Evolutionary conservation across 306 rosid species (phyloP).

Genomic region (Ormosia semicastrata): DNA sequence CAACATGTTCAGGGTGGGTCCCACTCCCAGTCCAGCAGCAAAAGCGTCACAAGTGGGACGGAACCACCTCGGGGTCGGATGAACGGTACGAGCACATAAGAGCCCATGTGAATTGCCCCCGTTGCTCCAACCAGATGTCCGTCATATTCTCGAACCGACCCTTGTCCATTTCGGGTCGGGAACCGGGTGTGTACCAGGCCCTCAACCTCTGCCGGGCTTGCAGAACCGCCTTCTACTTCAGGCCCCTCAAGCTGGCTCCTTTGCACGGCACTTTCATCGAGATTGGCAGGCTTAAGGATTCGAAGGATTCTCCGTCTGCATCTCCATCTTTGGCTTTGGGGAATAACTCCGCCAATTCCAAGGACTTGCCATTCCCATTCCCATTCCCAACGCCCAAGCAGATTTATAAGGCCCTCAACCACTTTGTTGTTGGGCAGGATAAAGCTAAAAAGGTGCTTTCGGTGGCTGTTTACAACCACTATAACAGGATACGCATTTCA

Average conservation of each 20-base stretch:
- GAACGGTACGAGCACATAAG: slow-evolving; percentile 50
- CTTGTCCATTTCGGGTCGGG: slow-evolving; percentile 49
- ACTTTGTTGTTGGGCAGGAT: slow-evolving; percentile 60
- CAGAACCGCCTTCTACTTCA: slow-evolving; percentile 65
- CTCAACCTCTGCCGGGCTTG: slow-evolving; percentile 62
- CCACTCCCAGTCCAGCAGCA: not conserved
- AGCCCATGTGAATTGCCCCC: slow-evolving; percentile 62
- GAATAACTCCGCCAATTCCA: no score
- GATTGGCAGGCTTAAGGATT: slow-evolving; percentile 37
- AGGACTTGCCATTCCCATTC: no score
- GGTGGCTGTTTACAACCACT: slow-evolving; percentile 80
- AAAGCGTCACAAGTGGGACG: slow-evolving; percentile 22
- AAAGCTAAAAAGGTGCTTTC: slow-evolving; percentile 75
- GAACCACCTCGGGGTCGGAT: not conserved
- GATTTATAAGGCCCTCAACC: slow-evolving; percentile 45
- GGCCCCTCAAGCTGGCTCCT: slow-evolving; percentile 64
- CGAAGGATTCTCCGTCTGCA: no score
- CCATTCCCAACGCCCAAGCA: slow-evolving; percentile 59
- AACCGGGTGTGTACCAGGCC: slow-evolving; percentile 58
- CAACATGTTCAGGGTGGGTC: not conserved
- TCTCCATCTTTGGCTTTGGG: no score
- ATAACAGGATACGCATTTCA: slow-evolving; percentile 51
- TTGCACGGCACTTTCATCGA: slow-evolving; percentile 64
- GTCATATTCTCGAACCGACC: slow-evolving; percentile 72
- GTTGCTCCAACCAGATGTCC: slow-evolving; percentile 52